Conservation (phyloP, 169 alveolate species). For the Ichthyophthirius multifiliis region DNA sequence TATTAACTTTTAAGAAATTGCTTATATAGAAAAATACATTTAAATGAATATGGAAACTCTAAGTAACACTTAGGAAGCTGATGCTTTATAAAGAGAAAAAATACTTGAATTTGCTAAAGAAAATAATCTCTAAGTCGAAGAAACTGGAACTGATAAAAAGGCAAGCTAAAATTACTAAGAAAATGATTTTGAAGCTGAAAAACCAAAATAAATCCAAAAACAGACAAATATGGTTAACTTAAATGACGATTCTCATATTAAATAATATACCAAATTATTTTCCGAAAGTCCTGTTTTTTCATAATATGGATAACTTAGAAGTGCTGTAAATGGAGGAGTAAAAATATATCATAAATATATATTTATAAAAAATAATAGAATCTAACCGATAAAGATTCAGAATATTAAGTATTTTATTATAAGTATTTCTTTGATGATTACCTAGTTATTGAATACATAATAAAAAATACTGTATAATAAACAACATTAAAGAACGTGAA, state of each 20-base stretch:
- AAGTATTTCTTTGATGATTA: conserved; percentile 41
- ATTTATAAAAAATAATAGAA: background rate
- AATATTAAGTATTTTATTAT: conserved; percentile 3
- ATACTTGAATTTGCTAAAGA: background rate
- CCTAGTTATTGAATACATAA: conserved; percentile 28
- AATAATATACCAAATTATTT: background rate
- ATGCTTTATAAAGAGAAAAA: background rate
- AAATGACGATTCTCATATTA: conserved; percentile 1
- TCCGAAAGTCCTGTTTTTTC: background rate
- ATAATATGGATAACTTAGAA: conserved; percentile 16
- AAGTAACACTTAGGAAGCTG: background rate
- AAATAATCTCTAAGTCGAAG: background rate
- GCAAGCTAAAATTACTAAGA: background rate
- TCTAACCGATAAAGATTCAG: conserved; percentile 30
- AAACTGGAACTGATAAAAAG: background rate
- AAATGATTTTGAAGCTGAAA: background rate
- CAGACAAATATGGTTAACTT: background rate
- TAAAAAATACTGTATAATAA: conserved; percentile 19
- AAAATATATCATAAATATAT: background rate
- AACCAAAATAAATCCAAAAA: background rate
- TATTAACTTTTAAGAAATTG: conserved; percentile 13
- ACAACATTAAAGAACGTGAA: conserved; percentile 21
- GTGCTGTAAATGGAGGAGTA: background rate
- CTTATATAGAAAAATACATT: conserved; percentile 27
- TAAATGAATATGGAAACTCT: background rate